Base-by-base conservation (phyloP, 2,329 filamentous ascomycete species). In the Fusarium sp. region DNA sequence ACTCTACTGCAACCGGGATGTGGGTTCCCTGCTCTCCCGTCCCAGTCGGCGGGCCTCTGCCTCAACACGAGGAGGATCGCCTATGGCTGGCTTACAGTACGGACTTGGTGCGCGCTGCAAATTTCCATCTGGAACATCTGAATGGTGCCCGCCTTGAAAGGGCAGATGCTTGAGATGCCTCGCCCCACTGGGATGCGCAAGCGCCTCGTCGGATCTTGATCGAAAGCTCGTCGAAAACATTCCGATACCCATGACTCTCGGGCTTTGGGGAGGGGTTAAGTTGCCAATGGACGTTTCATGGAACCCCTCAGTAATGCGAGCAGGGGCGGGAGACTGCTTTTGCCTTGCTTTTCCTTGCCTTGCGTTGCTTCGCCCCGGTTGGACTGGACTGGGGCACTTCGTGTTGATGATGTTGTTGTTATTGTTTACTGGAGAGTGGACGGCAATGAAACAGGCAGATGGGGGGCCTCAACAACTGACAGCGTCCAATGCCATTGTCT, bases 141-240 rank as follows among this genome's bases (percentile, higher is more conserved):
- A 78, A 78, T 77, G 77, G 71, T 75, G 78, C 75, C 77, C 70
- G 75, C 72, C 73, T 77, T 74, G 68, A 60, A 65, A 67, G 62
- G 36, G 64, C 57, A 66, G 62, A 59, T 56, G 71, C 64, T 72
- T 62, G 53, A 64, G 55, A 70, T 53, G 55, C 56, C 66, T 62
- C 55, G 60, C 64, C 68, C 76, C 76, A 72, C 76, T 46, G 46
- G 44, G 62, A 71, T 77, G 75, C 75, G 72, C 76, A 77, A 78
- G 75, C 72, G 75, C 64, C 70, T 76, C 57, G 70, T 75, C 66
- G 69, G 68, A 77, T 77, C 74, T 78, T 76, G 73, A 77, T 78
- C 67, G 67, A 75, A 70, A 66, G 51, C 64, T 75, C 62, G 66
- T 68, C 55, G 63, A 74, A 71, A 69, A 73, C 64, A 75, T 73